Conservation (phyloP, 768 basidiomycete genomes). For the Clitopilus passeckerianus region DNA sequence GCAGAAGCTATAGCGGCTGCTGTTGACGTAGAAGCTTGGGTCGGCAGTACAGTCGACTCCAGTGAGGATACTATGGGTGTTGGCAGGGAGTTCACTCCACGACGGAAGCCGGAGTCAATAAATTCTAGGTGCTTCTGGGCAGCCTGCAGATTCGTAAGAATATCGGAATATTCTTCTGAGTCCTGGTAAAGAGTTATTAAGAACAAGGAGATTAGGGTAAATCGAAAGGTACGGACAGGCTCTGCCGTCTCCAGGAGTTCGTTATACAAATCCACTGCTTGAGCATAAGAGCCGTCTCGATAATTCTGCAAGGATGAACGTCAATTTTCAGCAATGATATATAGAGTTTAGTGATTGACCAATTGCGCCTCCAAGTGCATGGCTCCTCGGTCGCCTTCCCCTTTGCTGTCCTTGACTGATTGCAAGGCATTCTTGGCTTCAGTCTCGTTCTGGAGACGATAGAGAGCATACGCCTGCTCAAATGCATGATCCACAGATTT, state of each 20-base stretch:
- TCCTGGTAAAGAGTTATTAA: constrained; percentile 36
- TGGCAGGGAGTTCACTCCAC: constrained; percentile 57
- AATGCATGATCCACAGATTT: constrained; percentile 36
- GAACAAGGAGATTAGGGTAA: neutral
- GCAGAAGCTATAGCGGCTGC: constrained; percentile 25
- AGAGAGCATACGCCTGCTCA: constrained; percentile 79
- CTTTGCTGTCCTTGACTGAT: constrained; percentile 38
- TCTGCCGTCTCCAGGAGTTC: constrained; percentile 76
- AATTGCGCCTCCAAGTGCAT: constrained; percentile 85
- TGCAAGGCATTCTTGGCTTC: constrained; percentile 58
- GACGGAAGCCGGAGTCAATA: constrained; percentile 64
- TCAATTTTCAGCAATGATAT: constrained; percentile 8
- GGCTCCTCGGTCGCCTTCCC: constrained; percentile 55
- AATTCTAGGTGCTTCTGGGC: constrained; percentile 83
- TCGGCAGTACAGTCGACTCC: constrained; percentile 60
- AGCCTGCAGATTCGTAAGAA: constrained; percentile 80
- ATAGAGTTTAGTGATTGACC: constrained; percentile 38
- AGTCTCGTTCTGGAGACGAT: constrained; percentile 72
- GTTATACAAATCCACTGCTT: constrained; percentile 74
- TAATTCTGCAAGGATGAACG: constrained; percentile 50
- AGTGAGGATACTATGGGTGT: constrained; percentile 44
- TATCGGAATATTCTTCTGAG: constrained; percentile 85
- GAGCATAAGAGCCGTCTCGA: constrained; percentile 70
- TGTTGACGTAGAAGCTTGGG: constrained; percentile 27
- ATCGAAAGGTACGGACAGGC: constrained; percentile 45